Conservation (phyloP, 768 basidiomycete species). For the Rhodotorula sphaerocarpa region DNA sequence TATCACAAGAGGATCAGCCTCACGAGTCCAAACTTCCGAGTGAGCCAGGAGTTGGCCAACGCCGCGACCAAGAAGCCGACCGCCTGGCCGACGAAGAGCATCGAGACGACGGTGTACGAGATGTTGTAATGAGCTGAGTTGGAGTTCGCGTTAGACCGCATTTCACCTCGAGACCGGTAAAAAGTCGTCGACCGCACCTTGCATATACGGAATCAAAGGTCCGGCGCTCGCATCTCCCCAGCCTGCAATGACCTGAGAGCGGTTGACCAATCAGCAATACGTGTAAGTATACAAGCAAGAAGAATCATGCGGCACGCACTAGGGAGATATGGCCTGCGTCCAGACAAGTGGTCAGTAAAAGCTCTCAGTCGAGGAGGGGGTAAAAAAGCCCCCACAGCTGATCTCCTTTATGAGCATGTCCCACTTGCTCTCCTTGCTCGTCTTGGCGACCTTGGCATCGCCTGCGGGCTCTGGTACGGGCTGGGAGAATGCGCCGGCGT, state of each 20-base stretch:
- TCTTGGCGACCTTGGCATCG: background rate
- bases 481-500: background rate
- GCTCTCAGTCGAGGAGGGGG: background rate
- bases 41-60: background rate
- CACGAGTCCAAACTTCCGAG: slow-evolving; percentile 8
- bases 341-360: background rate
- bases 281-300: background rate
- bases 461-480: too few relatives aligned
- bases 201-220: slow-evolving; percentile 25
- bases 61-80: slow-evolving; percentile 22
- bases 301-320: too few relatives aligned
- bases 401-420: background rate
- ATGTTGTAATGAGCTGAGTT: slow-evolving; percentile 7
- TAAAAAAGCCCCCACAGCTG: background rate
- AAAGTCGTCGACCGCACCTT: background rate
- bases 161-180: background rate
- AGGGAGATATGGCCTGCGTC: slow-evolving; percentile 1
- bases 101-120: slow-evolving; percentile 18
- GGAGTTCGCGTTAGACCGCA: background rate
- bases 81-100: slow-evolving; percentile 30
- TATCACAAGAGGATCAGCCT: too few relatives aligned
- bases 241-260: slow-evolving; percentile 16
- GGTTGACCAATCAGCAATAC: background rate
- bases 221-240: slow-evolving; percentile 17
- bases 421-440: background rate